phyloP scores from a whole-genome alignment of 371 early-diverging fungal species.

The Dichotomocladium elegans region DNA sequence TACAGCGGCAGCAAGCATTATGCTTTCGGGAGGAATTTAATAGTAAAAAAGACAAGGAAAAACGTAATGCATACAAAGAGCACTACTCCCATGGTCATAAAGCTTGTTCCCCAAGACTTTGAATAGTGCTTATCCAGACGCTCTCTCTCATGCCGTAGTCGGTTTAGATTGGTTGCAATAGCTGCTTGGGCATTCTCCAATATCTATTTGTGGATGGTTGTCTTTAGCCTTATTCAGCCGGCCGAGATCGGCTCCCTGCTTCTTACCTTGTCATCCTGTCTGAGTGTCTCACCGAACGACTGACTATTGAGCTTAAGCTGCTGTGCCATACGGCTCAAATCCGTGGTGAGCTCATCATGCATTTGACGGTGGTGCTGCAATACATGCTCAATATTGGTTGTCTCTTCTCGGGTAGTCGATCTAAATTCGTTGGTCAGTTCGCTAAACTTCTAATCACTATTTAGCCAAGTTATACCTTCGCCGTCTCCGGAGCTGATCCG shows the following conservation, averaged over 20 bases:
- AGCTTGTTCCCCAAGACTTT: conserved; percentile 68
- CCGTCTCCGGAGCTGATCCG: not conserved
- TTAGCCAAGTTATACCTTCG: not conserved
- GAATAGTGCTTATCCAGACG: conserved; percentile 55
- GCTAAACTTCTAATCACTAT: not conserved
- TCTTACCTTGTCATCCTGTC: conserved; percentile 52
- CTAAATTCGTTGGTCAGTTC: not conserved
- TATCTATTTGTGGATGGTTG: conserved; percentile 11
- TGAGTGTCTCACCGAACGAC: conserved; percentile 55
- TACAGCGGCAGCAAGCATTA: not conserved
- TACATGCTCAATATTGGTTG: conserved; percentile 48
- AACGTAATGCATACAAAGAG: conserved; percentile 64
- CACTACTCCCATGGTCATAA: conserved; percentile 60
- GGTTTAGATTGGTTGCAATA: conserved; percentile 46
- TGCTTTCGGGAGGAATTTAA: conserved; percentile 64
- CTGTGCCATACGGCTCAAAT: conserved; percentile 61
- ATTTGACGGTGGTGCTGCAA: conserved; percentile 62
- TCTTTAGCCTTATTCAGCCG: not conserved
- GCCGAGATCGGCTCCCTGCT: not conserved
- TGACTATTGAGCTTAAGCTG: conserved; percentile 62
- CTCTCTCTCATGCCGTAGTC: conserved; percentile 46
- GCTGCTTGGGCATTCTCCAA: conserved; percentile 49
- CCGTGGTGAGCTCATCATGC: conserved; percentile 66
- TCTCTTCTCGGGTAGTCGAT: conserved; percentile 18
- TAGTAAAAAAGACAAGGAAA: conserved; percentile 64